A percentile compares a stretch with the other conserved stretches of the same genome.
Evolutionary conservation across 306 rosid species (phyloP).

Genomic region (Astragalus glycyphyllos): DNA sequence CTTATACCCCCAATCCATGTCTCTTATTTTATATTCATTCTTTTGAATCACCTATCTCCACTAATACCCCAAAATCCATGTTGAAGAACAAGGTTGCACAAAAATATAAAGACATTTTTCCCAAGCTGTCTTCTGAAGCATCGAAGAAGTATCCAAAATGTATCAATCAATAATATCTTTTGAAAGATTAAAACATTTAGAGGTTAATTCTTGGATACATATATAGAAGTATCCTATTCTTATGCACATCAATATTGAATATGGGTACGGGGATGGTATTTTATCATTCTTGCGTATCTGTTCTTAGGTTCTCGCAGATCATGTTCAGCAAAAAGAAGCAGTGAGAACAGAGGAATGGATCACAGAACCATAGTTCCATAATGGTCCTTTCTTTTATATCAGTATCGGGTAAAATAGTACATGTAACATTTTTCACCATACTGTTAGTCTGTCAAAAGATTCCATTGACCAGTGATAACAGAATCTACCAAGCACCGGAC

Average conservation of each 20-base stretch:
- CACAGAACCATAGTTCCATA: conserved; percentile 9
- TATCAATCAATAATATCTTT: too few relatives aligned
- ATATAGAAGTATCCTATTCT: too few relatives aligned
- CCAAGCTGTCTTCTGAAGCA: too few relatives aligned
- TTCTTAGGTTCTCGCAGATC: conserved; percentile 3
- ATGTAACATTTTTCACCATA: not conserved
- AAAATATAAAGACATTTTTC: too few relatives aligned
- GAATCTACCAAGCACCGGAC: conserved; percentile 17
- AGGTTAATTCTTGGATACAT: too few relatives aligned
- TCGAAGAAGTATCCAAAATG: too few relatives aligned
- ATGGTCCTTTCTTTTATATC: conserved; percentile 13
- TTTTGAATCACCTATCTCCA: too few relatives aligned
- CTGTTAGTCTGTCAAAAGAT: conserved; percentile 2
- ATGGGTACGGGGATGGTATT: not conserved
- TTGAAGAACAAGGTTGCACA: too few relatives aligned
- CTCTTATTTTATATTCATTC: too few relatives aligned
- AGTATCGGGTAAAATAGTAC: not conserved
- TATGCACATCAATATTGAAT: not conserved
- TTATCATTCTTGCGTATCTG: not conserved
- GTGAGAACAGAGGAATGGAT: conserved; percentile 27
- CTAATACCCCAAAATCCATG: too few relatives aligned
- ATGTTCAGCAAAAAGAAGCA: conserved; percentile 12
- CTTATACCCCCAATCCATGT: too few relatives aligned
- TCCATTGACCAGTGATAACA: conserved; percentile 13
- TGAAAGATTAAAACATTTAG: too few relatives aligned